phyloP scores from a whole-genome alignment of 2,329 filamentous ascomycete genomes.

The Leptographium radiaticola region DNA sequence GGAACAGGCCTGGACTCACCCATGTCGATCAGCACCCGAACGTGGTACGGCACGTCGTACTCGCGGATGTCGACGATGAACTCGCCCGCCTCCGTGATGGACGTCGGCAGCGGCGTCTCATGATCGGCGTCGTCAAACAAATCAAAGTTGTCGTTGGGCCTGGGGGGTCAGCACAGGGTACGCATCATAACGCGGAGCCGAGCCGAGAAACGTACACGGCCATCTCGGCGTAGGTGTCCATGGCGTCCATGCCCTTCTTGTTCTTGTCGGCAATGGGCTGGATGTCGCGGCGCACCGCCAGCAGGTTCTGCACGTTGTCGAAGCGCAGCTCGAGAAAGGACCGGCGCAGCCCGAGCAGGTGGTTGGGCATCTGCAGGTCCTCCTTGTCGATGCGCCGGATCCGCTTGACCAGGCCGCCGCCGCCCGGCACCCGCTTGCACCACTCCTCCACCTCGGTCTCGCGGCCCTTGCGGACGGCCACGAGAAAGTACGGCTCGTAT shows the following conservation, averaged over 20 bases:
- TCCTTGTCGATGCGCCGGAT: slow-evolving; percentile 77
- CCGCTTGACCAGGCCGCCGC: slow-evolving; percentile 69
- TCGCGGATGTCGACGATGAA: slow-evolving; percentile 97
- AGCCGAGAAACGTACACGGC: slow-evolving; percentile 57
- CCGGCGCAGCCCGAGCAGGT: slow-evolving; percentile 78
- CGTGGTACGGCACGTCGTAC: slow-evolving; percentile 98
- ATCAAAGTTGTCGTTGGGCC: slow-evolving; percentile 59
- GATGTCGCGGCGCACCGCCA: slow-evolving; percentile 73
- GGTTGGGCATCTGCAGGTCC: slow-evolving; percentile 89
- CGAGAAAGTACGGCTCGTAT: slow-evolving; percentile 92
- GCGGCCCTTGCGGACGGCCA: slow-evolving; percentile 76
- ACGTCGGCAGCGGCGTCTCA: slow-evolving; percentile 63
- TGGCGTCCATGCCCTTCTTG: slow-evolving; percentile 87
- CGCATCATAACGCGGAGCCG: not conserved
- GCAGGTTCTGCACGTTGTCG: slow-evolving; percentile 71
- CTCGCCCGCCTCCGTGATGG: slow-evolving; percentile 81
- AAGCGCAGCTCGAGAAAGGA: slow-evolving; percentile 83
- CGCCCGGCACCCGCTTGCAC: slow-evolving; percentile 61
- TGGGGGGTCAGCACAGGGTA: not conserved
- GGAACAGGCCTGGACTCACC: slow-evolving; percentile 29
- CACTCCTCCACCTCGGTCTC: slow-evolving; percentile 96
- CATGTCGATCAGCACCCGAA: slow-evolving; percentile 94
- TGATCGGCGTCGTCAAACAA: slow-evolving; percentile 83
- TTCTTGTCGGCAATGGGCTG: slow-evolving; percentile 93
- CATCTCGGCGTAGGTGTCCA: slow-evolving; percentile 97